phyloP scores from a whole-genome alignment of 176 grass and related monocot genomes.

The Eleusine coracana region DNA sequence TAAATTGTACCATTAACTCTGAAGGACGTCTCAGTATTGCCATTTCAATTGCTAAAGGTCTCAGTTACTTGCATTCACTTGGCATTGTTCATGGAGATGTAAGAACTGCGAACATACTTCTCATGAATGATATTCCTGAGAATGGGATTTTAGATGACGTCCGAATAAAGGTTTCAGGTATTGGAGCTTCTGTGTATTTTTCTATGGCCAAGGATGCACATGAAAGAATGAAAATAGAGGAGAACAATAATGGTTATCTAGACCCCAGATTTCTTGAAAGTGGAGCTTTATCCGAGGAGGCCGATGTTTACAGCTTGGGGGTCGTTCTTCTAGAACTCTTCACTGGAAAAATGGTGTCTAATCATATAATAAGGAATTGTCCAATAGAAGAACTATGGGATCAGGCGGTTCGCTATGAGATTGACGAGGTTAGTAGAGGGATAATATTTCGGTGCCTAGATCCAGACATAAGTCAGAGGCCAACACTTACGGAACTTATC shows the following conservation, averaged over 20 bases:
- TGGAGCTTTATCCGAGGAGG: not conserved
- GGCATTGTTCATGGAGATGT: not conserved
- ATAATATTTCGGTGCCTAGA: no score
- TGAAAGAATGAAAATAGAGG: not conserved
- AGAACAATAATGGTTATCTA: not conserved
- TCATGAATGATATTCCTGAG: not conserved
- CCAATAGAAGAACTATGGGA: no score
- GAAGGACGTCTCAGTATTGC: not conserved
- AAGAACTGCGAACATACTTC: not conserved
- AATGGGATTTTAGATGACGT: not conserved
- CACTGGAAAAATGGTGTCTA: no score
- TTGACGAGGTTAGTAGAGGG: no score
- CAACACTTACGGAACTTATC: no score
- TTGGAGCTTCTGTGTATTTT: not conserved
- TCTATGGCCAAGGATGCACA: not conserved
- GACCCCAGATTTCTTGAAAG: not conserved
- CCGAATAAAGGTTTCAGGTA: not conserved
- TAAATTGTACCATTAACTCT: not conserved
- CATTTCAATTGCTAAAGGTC: not conserved
- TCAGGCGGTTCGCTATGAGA: no score
- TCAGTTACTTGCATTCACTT: not conserved
- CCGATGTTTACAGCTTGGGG: not conserved
- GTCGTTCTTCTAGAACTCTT: not conserved
- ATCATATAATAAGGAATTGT: not conserved
- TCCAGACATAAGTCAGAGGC: no score